phyloP scores from a whole-genome alignment of 2,329 filamentous ascomycete species.

The Chaetomium strumarium region DNA sequence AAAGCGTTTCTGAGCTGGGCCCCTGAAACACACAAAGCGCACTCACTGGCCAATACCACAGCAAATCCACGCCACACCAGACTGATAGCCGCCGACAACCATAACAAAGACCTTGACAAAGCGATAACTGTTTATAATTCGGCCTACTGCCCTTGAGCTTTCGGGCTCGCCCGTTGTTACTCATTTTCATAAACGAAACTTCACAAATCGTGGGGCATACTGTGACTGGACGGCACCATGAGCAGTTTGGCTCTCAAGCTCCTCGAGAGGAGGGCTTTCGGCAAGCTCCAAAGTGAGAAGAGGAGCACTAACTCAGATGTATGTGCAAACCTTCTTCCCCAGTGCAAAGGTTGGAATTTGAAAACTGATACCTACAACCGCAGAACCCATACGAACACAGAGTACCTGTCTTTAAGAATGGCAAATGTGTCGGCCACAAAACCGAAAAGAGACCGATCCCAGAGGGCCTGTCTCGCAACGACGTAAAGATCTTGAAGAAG shows the following conservation, averaged over 20 bases:
- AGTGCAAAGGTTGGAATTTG: background rate
- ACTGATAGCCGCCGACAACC: constrained; percentile 10
- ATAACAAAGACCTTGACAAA: constrained; percentile 12
- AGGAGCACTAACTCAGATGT: constrained; percentile 23
- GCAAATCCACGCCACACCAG: constrained; percentile 1
- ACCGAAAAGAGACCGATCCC: constrained; percentile 82
- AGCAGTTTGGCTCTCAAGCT: constrained; percentile 19
- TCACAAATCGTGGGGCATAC: background rate
- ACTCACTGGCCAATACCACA: constrained; percentile 18
- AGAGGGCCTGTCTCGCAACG: constrained; percentile 73
- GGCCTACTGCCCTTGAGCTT: background rate
- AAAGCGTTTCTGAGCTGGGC: constrained; percentile 15
- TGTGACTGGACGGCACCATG: constrained; percentile 15
- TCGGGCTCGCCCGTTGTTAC: background rate
- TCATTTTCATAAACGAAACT: background rate
- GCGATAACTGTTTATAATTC: constrained; percentile 11
- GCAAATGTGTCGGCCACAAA: constrained; percentile 64
- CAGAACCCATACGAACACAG: constrained; percentile 89
- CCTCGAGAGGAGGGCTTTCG: constrained; percentile 20
- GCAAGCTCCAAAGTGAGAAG: constrained; percentile 18
- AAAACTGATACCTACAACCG: constrained; percentile 23
- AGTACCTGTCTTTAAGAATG: constrained; percentile 66
- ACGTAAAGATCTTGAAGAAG: constrained; percentile 74
- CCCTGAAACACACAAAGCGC: constrained; percentile 23
- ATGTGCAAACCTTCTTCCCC: constrained; percentile 2